Evolutionary conservation across 768 basidiomycete species (phyloP), one percentile per base, ranked within the genome.

Genomic region (Lactarius quietus): DNA sequence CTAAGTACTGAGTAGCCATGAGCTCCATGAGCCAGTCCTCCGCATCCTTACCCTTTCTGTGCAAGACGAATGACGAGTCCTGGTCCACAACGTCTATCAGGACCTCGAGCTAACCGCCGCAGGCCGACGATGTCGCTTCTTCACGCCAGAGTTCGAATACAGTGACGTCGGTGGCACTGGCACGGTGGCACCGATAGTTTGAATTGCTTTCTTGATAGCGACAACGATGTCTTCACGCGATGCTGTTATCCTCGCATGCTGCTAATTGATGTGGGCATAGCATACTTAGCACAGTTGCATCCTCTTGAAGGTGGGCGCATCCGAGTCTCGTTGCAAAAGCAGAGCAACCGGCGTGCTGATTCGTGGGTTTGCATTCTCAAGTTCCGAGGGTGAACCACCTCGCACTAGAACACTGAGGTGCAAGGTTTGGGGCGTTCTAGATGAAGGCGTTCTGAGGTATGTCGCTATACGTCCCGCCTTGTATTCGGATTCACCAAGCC

Each of bases 221-320:
- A n/a, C n/a, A n/a, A n/a, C n/a, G n/a, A n/a, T n/a, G n/a, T n/a
- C n/a, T n/a, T n/a, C n/a, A n/a, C n/a, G n/a, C n/a, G n/a, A n/a
- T n/a, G n/a, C n/a, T n/a, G n/a, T n/a, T n/a, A n/a, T n/a, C 3
- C 76, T 98, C 20, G 79, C 85, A 3, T 89, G 84, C 61, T 95
- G 92, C 77, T 98, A 95, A 79, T 84, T 98, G 71, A 88, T 98
- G 87, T 98, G 95, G 95, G 89, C 89, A 86, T 96, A 73, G 95
- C 95, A n/a, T 98, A 96, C 77, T 82, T 97, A 74, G 94, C 95
- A 1, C 95, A 98, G 73, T 76, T 97, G 58, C 87, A 98, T 73
- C 95, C 95, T 41, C 82, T 98, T 58, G 87, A 96, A 72, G 78
- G 95, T 95, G 69, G 18, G 59, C 53, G 5, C 67, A 86, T 78